Conservation (phyloP, 2,329 filamentous ascomycete genomes). For the Venturia carpophila region DNA sequence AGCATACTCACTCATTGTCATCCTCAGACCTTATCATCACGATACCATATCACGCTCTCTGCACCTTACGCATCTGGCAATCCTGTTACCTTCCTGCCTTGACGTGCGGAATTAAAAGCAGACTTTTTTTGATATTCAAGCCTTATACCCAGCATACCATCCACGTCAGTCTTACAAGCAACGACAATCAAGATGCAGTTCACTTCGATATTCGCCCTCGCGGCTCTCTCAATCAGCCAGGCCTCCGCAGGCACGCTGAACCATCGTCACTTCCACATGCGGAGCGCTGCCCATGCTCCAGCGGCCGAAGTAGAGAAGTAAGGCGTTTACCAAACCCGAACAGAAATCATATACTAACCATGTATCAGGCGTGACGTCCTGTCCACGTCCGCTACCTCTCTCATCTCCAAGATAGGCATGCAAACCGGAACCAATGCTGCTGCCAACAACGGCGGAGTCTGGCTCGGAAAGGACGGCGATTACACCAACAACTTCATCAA, state of each 20-base stretch:
- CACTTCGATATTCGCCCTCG: slow-evolving; percentile 15
- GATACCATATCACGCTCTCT: slow-evolving; percentile 9
- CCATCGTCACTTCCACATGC: slow-evolving; percentile 18
- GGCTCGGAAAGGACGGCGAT: slow-evolving; percentile 30
- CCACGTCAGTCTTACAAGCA: not conserved
- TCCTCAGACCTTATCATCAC: not conserved
- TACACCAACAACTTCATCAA: slow-evolving; percentile 33
- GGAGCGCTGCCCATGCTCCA: slow-evolving; percentile 12
- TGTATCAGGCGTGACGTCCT: slow-evolving; percentile 13
- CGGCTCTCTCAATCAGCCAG: slow-evolving; percentile 17
- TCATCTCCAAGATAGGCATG: slow-evolving; percentile 15
- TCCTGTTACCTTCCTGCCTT: not conserved
- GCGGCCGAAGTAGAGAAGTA: slow-evolving; percentile 14
- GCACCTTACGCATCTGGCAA: not conserved
- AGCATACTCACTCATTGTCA: slow-evolving; percentile 8
- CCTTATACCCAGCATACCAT: slow-evolving; percentile 2
- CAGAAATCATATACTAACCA: not conserved
- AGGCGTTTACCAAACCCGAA: not conserved
- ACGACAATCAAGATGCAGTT: slow-evolving; percentile 17
- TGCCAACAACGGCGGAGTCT: slow-evolving; percentile 27
- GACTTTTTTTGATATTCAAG: not conserved
- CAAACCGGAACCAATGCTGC: slow-evolving; percentile 21
- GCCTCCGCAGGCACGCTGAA: slow-evolving; percentile 13
- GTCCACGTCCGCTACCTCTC: not conserved
- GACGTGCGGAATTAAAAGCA: not conserved